Evolutionary conservation across 208 protist genomes (phyloP), one percentile per base, ranked within the genome.

Genomic region (Angomonas deanei): DNA sequence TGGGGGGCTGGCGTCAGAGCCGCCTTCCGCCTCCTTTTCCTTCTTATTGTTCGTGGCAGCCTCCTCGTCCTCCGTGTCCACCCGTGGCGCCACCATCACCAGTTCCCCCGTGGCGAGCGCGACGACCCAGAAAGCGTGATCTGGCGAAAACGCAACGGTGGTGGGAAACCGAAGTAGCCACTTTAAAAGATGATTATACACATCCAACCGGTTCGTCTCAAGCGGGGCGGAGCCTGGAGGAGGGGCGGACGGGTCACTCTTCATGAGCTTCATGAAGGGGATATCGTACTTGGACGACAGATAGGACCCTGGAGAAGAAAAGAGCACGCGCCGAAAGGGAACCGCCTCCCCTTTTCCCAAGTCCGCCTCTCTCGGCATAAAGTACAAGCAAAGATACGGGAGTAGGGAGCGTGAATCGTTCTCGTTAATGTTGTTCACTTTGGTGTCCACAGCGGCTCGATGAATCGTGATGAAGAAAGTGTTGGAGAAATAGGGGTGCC

Each of bases 121-220:
- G 1, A 62, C 63, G 3, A 78, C 24, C 46, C 72, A 78, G 33
- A 78, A 78, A 31, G 62, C 63, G 64, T 78, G 72, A n/a, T 61
- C 50, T n/a, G 72, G 72, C 27, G 67, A 74, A 0, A 74, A 27
- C 23, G 67, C 57, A 15, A 70, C 21, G 17, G 67, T 57, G 24
- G 49, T 66, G 30, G 62, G 23, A 26, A 50, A 1, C 6, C 50
- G 34, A 13, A 66, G 48, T 17, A 67, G 30, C 11, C 15, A 15
- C 15, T 42, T 42, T 8, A 42, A n/a, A 15, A 42, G 36, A n/a
- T n/a, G 8, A 8, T 42, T 8, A 42, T 15, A n/a, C 36, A 42
- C 15, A 15, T 42, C 36, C 11, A 42, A 8, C 8, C 8, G 15
- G 11, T 42, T 15, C 36, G 36, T 42, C 36, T 42, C 36, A 15